Evolutionary conservation across 2,329 filamentous ascomycete genomes (phyloP).

Genomic region (Penicillium expansum): DNA sequence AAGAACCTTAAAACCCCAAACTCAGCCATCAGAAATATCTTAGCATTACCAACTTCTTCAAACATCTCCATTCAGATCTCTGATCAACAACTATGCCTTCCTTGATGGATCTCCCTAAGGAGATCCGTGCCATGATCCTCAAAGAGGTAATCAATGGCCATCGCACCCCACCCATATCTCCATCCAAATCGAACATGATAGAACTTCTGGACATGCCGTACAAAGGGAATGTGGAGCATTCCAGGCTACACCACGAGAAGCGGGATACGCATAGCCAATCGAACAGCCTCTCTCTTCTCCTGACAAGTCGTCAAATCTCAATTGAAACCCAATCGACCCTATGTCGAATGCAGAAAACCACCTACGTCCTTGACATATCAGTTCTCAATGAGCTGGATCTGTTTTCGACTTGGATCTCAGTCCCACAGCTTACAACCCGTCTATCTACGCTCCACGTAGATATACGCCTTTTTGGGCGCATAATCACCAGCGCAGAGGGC

Average conservation of each 20-base stretch:
- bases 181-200: background rate
- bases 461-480: background rate
- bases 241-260: background rate
- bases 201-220: background rate
- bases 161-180: background rate
- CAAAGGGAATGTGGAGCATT: background rate
- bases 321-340: background rate
- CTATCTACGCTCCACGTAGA: background rate
- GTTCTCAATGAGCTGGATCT: background rate
- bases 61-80: background rate
- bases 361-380: background rate
- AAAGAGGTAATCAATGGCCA: background rate
- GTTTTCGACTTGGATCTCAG: background rate
- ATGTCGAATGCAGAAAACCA: background rate
- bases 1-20: background rate
- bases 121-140: background rate
- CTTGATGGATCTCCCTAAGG: background rate
- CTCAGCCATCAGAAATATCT: background rate
- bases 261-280: background rate
- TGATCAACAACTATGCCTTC: background rate
- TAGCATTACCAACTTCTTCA: no score
- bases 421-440: background rate
- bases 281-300: background rate
- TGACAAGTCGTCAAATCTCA: background rate
- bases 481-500: background rate